Conservation (phyloP, 2,329 filamentous ascomycete species). For the Fusarium abutilonis region DNA sequence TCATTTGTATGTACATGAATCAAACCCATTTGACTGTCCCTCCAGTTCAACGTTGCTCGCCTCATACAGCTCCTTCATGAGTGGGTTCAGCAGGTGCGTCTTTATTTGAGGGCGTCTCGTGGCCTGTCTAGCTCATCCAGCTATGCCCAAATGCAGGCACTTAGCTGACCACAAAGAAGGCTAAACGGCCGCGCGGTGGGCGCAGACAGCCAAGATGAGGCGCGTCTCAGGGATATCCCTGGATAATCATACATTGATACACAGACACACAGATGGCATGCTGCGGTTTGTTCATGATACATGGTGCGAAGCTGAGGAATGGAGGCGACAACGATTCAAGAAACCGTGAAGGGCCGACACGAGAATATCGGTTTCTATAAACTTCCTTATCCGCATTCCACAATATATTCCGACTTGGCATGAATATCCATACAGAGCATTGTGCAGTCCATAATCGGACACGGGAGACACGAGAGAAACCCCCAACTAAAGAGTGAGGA, state of each 20-base stretch:
- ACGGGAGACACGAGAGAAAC: slow-evolving; percentile 9
- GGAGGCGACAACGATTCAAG: slow-evolving; percentile 24
- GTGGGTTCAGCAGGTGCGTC: slow-evolving; percentile 31
- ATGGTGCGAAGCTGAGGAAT: slow-evolving; percentile 41
- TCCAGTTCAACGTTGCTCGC: slow-evolving; percentile 23
- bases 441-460: not conserved
- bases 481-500: slow-evolving; percentile 19
- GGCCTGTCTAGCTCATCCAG: slow-evolving; percentile 24
- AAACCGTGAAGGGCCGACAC: slow-evolving; percentile 14
- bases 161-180: slow-evolving; percentile 33
- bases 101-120: slow-evolving; percentile 40
- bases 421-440: not conserved
- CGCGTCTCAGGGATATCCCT: slow-evolving; percentile 45
- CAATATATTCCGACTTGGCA: slow-evolving; percentile 1
- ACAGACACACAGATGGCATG: not conserved
- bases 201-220: slow-evolving; percentile 39
- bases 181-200: slow-evolving; percentile 31
- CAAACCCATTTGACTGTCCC: not conserved
- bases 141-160: slow-evolving; percentile 24
- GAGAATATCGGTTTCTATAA: slow-evolving; percentile 6
- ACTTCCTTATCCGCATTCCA: slow-evolving; percentile 32
- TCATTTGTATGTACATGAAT: slow-evolving; percentile 8
- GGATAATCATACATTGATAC: slow-evolving; percentile 16
- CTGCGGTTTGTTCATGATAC: not conserved
- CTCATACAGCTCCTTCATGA: slow-evolving; percentile 15